Evolutionary conservation across 2,329 filamentous ascomycete genomes (phyloP), one percentile per base, ranked within the genome.

Genomic region (Dothidotthia symphoricarpi): DNA sequence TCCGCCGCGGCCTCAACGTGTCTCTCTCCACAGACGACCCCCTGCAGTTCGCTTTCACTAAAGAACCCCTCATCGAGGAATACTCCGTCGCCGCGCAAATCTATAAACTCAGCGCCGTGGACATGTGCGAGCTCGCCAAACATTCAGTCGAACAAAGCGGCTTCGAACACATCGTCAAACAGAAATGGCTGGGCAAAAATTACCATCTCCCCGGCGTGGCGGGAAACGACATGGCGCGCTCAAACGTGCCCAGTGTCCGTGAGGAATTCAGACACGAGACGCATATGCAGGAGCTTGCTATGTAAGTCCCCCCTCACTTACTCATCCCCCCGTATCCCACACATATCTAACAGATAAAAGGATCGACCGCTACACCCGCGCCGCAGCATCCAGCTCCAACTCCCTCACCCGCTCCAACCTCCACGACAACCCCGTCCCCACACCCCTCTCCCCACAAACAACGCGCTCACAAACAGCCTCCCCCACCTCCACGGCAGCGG

Each of bases 41-140:
- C 15, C 76, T 98, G 31, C 93, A 98, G 62, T 98, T 98, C 64
- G 93, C 93, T 2, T 98, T 96, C 63, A 98, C 93, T 5, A 98
- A 97, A 59, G 93, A 98, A 67, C 93, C 93, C 1, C 71, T 98
- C 40, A 98, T 98, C 52, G 93, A 98, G 66, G 93, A 98, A 63
- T 98, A 98, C 61, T 90, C 91, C 0, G 93, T 98, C 7, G 93
- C 93, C 3, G 93, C 93, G 4, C 93, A 98, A 69, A 98, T 98
- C 42, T 98, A 97, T 73, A 97, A 97, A 70, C 80, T 98, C 26
- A 94, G 84, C 59, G 86, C 91, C 1, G 90, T 97, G 3, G 93
- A 98, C 60, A 98, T 98, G 93, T 97, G 93, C 63, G 93, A 98
- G 69, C 70, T 98, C 40, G 93, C 93, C 16, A 95, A 95, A 69